Base-by-base conservation (phyloP, 1,139 yeast species). In the Suzukiozyma palmioleophila region DNA sequence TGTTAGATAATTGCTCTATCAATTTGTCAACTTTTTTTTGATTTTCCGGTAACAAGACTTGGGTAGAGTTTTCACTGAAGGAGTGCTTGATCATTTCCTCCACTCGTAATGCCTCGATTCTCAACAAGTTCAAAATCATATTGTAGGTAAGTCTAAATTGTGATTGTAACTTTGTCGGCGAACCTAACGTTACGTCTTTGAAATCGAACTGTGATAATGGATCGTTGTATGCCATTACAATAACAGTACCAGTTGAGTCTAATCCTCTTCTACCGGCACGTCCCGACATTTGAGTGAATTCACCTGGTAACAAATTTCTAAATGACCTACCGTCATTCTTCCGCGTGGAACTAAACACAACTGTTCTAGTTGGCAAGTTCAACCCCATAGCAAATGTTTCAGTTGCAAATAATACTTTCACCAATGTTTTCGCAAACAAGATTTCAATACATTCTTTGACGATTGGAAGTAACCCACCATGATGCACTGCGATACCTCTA, bases 321-420 rank as follows among this genome's bases (percentile, higher is more conserved):
- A 87, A 82, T 0, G 77, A 76, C 36, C 81, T 75, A 32, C 97
- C 97, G 58, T 92, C 98, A 58, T 89, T 96, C 54, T 92, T 92
- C 52, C 94, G 70, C 37, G 83, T 69, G 36, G 84, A 86, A 44
- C 90, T 78, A 59, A 92, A 92, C 1, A 92, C 92, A 33, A 92
- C 99, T 0, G 98, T 92, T 62, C 95, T 83, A 0, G 98, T 94
- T 21, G 99, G 99, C 68, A 92, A 77, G 58, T 92, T 92, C 54
- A 92, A 76, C 10, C 99, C 99, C 90, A 92, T 94, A 2, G 98
- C 96, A 67, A 92, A 92, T 0, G 99, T 92, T 62, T 92, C 99
- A 0, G 99, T 92, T 0, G 98, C 98, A 67, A 92, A 92, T 38
- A 92, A 69, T 0, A 90, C 95, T 59, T 89, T 90, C 32, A 92